A percentile compares a stretch with the other conserved stretches of the same genome.
Evolutionary conservation across 2,329 filamentous ascomycete genomes (phyloP).

Genomic region (Epichloe scottii): DNA sequence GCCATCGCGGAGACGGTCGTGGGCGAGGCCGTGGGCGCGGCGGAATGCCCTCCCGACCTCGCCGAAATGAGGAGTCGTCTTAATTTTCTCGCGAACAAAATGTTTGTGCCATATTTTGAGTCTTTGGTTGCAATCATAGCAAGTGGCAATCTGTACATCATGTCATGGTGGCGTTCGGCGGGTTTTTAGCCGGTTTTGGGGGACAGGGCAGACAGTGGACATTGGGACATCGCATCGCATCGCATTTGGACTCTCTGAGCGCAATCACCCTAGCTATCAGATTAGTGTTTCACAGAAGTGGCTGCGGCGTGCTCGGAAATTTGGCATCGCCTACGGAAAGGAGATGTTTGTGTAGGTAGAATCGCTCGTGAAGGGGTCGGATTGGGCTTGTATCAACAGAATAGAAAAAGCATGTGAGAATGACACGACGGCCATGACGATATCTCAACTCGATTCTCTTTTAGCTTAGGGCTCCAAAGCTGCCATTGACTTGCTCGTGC

Average conservation of each 20-base stretch:
- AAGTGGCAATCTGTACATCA: constrained; percentile 22
- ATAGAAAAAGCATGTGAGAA: constrained; percentile 4
- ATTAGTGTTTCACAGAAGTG: background rate
- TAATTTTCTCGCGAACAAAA: background rate
- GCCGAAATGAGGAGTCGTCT: constrained; percentile 26
- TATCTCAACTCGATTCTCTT: background rate
- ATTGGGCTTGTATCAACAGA: constrained; percentile 3
- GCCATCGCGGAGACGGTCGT: constrained; percentile 34
- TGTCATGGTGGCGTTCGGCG: constrained; percentile 27
- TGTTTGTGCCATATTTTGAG: background rate
- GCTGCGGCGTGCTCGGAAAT: background rate
- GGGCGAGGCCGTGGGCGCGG: constrained; percentile 29
- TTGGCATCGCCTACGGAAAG: background rate
- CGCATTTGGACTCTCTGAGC: constrained; percentile 12
- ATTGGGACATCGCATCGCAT: constrained; percentile 10
- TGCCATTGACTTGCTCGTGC: background rate
- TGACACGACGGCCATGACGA: constrained; percentile 2
- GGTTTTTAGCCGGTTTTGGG: constrained; percentile 14
- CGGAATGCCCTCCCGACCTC: constrained; percentile 21
- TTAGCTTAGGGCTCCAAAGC: background rate
- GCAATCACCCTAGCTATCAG: background rate
- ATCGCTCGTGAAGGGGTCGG: background rate
- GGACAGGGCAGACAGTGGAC: constrained; percentile 11
- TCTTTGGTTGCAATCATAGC: background rate
- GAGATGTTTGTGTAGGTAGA: background rate